phyloP scores from a whole-genome alignment of 2,329 filamentous ascomycete genomes.

The Calonectria ilicicola region DNA sequence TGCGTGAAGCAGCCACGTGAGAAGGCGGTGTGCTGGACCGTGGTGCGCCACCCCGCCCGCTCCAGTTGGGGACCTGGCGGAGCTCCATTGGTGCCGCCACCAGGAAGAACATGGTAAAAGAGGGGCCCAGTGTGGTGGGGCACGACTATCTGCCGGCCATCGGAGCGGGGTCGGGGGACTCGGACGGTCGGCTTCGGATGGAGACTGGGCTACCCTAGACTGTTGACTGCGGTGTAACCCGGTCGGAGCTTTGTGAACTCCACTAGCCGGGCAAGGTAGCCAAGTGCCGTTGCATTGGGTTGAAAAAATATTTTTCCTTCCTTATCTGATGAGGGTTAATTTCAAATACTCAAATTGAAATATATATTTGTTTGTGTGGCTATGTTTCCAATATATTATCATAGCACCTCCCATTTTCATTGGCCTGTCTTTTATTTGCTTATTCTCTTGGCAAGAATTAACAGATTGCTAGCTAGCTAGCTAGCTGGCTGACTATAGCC shows the following conservation, averaged over 20 bases:
- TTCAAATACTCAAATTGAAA: background rate
- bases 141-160: conserved; percentile 32
- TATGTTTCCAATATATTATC: too few species aligned
- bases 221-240: background rate
- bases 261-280: background rate
- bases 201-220: background rate
- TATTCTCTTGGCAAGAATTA: background rate
- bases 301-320: background rate
- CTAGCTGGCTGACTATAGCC: background rate
- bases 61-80: background rate
- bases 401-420: too few species aligned
- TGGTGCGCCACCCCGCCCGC: conserved; percentile 22
- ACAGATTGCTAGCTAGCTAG: background rate
- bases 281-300: background rate
- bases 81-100: background rate
- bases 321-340: background rate
- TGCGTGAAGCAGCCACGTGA: conserved; percentile 13
- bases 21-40: conserved; percentile 15
- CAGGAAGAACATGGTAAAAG: background rate
- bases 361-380: too few species aligned
- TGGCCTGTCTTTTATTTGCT: background rate
- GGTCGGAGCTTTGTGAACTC: conserved; percentile 10
- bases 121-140: background rate
- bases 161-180: conserved; percentile 32
- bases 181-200: conserved; percentile 10